Percentiles rank a stretch among this genome's conserved stretches.
phyloP scores from a whole-genome alignment of 1,284 basidiomycete species.

The Porodaedalea pini region DNA sequence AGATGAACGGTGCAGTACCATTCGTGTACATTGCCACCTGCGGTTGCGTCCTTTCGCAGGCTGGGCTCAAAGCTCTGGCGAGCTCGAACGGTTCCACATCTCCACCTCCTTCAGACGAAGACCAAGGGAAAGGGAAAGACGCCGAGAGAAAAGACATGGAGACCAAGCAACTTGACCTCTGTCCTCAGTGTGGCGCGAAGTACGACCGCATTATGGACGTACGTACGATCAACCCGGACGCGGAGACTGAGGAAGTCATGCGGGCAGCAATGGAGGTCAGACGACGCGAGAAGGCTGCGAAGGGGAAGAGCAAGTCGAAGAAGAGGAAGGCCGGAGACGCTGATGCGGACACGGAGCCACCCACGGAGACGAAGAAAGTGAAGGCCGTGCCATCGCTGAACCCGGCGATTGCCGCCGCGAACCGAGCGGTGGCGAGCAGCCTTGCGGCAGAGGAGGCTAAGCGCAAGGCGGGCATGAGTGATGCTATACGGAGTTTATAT shows the following conservation, averaged over 20 bases:
- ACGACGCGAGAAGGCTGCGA: constrained; percentile 40
- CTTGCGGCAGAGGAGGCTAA: constrained; percentile 70
- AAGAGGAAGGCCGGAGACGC: constrained; percentile 19
- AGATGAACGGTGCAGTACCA: constrained; percentile 88
- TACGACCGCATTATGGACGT: constrained; percentile 55
- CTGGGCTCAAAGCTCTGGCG: constrained; percentile 64
- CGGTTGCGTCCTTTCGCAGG: constrained; percentile 85
- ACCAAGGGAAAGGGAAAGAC: constrained; percentile 20
- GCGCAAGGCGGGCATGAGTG: constrained; percentile 72
- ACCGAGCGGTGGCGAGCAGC: constrained; percentile 57
- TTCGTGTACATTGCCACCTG: constrained; percentile 86
- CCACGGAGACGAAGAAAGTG: constrained; percentile 32
- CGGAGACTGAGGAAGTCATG: constrained; percentile 57
- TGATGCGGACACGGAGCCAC: constrained; percentile 27
- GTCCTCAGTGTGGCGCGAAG: constrained; percentile 72
- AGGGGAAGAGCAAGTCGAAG: constrained; percentile 64
- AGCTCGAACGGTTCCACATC: constrained; percentile 35
- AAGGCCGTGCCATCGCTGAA: constrained; percentile 45
- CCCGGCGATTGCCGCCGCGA: constrained; percentile 53
- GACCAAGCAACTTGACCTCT: constrained; percentile 47
- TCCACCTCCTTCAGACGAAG: constrained; percentile 30
- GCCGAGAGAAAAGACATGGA: constrained; percentile 22
- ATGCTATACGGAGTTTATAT: constrained; percentile 71
- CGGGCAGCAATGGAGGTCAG: constrained; percentile 44
- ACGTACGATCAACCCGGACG: constrained; percentile 57